Conservation (phyloP, 192 early-diverging fungal genomes). For the Podochytrium sp. region DNA sequence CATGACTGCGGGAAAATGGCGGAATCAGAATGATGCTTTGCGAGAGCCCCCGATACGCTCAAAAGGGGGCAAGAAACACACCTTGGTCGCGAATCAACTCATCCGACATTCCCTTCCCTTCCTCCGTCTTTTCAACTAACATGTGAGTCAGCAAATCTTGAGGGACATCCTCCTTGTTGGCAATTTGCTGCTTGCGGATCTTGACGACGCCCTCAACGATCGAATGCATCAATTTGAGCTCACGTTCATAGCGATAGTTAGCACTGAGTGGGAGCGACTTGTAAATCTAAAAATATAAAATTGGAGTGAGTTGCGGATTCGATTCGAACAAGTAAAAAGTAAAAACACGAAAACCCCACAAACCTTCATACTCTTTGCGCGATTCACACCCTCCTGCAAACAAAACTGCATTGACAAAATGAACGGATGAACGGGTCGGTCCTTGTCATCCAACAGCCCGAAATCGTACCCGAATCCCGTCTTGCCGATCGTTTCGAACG, state of each 20-base stretch:
- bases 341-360: background rate
- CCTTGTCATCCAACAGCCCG: slow-evolving; percentile 38
- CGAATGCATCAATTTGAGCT: slow-evolving; percentile 45
- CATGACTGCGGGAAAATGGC: slow-evolving; percentile 48
- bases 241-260: slow-evolving; percentile 44
- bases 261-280: slow-evolving; percentile 47
- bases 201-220: slow-evolving; percentile 58
- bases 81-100: slow-evolving; percentile 61
- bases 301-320: background rate
- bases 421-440: slow-evolving; percentile 41
- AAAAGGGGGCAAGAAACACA: too few species aligned
- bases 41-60: too few species aligned
- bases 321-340: background rate
- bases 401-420: slow-evolving; percentile 45
- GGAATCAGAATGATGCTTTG: too few species aligned
- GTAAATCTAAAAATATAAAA: slow-evolving; percentile 36
- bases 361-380: slow-evolving; percentile 17
- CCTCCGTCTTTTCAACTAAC: slow-evolving; percentile 53
- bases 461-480: slow-evolving; percentile 65
- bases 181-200: slow-evolving; percentile 42
- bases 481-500: slow-evolving; percentile 61
- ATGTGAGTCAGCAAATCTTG: slow-evolving; percentile 63
- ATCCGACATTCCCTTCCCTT: slow-evolving; percentile 38
- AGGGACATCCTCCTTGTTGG: slow-evolving; percentile 32
- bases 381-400: slow-evolving; percentile 34